Evolutionary conservation across 371 early-diverging fungal genomes (phyloP).

Genomic region (Batkoa obscura): DNA sequence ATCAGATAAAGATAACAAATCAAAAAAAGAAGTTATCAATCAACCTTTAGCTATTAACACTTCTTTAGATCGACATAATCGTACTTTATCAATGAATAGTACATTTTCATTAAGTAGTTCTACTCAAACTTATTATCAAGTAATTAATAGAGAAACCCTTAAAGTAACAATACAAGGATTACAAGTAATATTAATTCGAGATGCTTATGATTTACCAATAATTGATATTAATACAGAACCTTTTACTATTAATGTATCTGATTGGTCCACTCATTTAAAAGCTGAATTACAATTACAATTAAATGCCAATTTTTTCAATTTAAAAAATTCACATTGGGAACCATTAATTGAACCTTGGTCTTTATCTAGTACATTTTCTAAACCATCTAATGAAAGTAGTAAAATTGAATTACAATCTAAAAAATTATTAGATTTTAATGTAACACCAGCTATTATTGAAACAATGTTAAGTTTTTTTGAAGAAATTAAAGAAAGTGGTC

Average conservation of each 20-base stretch:
- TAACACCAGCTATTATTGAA: constrained; percentile 57
- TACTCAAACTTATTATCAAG: constrained; percentile 1
- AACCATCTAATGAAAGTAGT: background rate
- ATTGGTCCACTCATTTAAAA: constrained; percentile 72
- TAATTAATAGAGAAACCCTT: constrained; percentile 1
- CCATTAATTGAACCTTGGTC: constrained; percentile 87
- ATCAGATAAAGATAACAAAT: constrained; percentile 4
- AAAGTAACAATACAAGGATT: constrained; percentile 40
- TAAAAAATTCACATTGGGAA: constrained; percentile 96
- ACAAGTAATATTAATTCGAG: constrained; percentile 77
- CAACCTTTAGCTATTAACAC: background rate
- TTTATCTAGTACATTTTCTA: constrained; percentile 27
- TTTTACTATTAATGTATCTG: constrained; percentile 52
- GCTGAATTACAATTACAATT: constrained; percentile 48
- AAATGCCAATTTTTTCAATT: constrained; percentile 78
- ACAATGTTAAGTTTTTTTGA: constrained; percentile 33
- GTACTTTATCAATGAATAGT: background rate
- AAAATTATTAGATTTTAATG: constrained; percentile 49
- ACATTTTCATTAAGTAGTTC: background rate
- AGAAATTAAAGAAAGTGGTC: background rate
- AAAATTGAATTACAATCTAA: constrained; percentile 31
- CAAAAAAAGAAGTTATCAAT: background rate
- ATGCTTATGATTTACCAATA: constrained; percentile 78
- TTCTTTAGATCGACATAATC: background rate
- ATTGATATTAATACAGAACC: constrained; percentile 63